phyloP scores from a whole-genome alignment of 208 protist genomes.

The Trypanosoma brucei region DNA sequence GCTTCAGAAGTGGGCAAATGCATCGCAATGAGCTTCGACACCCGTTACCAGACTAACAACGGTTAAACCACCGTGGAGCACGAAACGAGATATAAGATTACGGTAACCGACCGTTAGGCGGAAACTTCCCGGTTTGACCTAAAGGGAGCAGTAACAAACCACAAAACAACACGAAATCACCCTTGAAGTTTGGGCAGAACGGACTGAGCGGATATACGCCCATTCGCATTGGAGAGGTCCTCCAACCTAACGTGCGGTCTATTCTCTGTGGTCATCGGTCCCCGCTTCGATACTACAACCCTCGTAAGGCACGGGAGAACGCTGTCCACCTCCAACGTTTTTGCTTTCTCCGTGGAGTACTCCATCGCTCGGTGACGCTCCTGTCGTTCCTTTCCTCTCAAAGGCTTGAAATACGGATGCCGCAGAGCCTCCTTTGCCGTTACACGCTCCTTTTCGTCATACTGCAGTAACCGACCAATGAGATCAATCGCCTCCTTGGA shows the following conservation, averaged over 20 bases:
- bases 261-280: neutral
- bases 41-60: too few species aligned
- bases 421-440: constrained; percentile 89
- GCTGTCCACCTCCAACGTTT: constrained; percentile 4
- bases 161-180: too few species aligned
- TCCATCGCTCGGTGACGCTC: constrained; percentile 7
- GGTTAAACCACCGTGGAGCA: too few species aligned
- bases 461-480: constrained; percentile 77
- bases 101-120: too few species aligned
- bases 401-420: constrained; percentile 80
- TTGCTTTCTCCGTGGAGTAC: constrained; percentile 6
- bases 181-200: neutral
- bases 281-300: neutral
- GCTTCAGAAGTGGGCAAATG: too few species aligned
- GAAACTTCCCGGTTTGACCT: too few species aligned
- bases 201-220: neutral
- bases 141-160: too few species aligned
- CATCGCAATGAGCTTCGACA: too few species aligned
- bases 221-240: neutral
- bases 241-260: neutral
- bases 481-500: constrained; percentile 81
- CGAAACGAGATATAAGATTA: too few species aligned
- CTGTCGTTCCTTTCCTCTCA: constrained; percentile 57
- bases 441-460: constrained; percentile 85
- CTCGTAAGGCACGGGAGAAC: neutral